phyloP scores from a whole-genome alignment of 2,329 filamentous ascomycete species.

The Trichophyton rubrum region DNA sequence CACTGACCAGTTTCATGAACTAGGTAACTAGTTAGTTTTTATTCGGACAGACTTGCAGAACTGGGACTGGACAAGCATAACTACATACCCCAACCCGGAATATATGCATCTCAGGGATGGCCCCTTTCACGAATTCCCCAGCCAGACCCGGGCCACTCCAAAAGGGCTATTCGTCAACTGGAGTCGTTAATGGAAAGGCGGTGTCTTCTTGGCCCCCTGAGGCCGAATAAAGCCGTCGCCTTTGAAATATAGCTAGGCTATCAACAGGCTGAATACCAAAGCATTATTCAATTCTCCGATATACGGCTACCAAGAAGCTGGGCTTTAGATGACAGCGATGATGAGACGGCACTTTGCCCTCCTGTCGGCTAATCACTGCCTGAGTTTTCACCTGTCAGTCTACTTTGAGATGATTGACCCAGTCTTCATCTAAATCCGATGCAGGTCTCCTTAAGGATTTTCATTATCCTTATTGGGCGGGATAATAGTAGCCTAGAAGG shows the following conservation, averaged over 20 bases:
- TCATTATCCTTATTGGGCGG: not conserved
- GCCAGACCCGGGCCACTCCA: not conserved
- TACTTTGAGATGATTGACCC: not conserved
- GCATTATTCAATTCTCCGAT: not conserved
- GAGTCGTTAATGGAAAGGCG: not conserved
- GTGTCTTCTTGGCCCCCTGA: not conserved
- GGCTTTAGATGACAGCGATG: not conserved
- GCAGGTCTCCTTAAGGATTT: not conserved
- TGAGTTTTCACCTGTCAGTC: not conserved
- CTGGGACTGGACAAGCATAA: not conserved
- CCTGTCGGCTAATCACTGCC: not conserved
- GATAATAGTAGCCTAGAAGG: not conserved
- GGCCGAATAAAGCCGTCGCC: not conserved
- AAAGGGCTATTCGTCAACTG: not conserved
- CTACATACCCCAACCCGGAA: not conserved
- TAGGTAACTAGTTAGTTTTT: no score
- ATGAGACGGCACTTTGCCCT: not conserved
- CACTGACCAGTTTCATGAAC: not conserved
- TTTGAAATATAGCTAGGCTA: not conserved
- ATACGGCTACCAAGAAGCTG: not conserved
- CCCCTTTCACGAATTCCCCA: no score
- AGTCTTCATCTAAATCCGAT: not conserved
- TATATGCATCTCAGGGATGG: not conserved
- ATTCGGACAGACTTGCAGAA: not conserved
- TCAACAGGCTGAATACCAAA: not conserved